Percentiles rank a stretch among this genome's conserved stretches.
These are phyloP conservation scores for Sarocladium oryzae DNA, from an alignment of 2,329 filamentous ascomycete species.

Conservation along the genomic window DNA sequence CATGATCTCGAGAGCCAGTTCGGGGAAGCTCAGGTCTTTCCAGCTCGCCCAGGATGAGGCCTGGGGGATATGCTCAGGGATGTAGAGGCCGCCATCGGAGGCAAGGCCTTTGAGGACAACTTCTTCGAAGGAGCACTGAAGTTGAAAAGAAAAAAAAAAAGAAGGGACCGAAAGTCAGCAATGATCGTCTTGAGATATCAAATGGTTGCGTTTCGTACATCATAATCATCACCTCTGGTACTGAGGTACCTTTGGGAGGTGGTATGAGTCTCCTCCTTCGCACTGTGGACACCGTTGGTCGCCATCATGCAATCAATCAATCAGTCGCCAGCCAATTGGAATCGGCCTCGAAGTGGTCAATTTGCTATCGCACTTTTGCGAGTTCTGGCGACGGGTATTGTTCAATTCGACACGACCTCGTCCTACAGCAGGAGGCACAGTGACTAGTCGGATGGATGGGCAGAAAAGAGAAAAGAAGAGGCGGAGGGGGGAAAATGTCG, in stretches of 20 bases:
- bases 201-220: constrained; percentile 27
- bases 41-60: constrained; percentile 53
- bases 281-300: constrained; percentile 13
- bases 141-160: too few relatives aligned
- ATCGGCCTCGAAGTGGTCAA: background rate
- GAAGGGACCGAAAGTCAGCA: too few relatives aligned
- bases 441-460: too few relatives aligned
- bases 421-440: background rate
- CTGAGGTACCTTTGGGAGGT: constrained; percentile 44
- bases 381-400: background rate
- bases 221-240: constrained; percentile 35
- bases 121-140: constrained; percentile 85
- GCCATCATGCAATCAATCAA: constrained; percentile 35
- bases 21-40: constrained; percentile 71
- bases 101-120: constrained; percentile 87
- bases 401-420: background rate
- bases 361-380: background rate
- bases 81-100: constrained; percentile 79
- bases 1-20: constrained; percentile 79
- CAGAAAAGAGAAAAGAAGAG: too few relatives aligned
- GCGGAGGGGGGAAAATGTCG: constrained; percentile 9
- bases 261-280: constrained; percentile 30
- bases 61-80: constrained; percentile 73
- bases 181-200: too few relatives aligned
- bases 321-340: constrained; percentile 1